These are phyloP conservation scores for Lecanicillium sp. DNA, from an alignment of 2,329 filamentous ascomycete genomes.

Conservation along the genomic window DNA sequence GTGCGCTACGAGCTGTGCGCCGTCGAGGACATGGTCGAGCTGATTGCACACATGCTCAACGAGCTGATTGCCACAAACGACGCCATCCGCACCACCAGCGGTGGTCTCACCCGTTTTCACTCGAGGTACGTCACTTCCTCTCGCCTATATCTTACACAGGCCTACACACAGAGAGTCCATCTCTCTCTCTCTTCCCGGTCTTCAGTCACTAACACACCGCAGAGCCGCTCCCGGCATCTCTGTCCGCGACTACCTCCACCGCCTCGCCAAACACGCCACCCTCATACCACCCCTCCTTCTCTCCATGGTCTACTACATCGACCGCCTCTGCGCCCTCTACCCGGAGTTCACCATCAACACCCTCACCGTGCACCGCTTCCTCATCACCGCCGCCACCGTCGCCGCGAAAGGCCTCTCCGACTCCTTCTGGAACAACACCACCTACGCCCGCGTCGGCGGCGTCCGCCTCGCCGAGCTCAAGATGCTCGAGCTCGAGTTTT, in stretches of 20 bases:
- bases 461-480: conserved; percentile 87
- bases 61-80: conserved; percentile 95
- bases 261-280: conserved; percentile 88
- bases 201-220: conserved; percentile 16
- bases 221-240: conserved; percentile 80
- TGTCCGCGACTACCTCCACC: conserved; percentile 86
- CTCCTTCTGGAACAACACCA: conserved; percentile 97
- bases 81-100: conserved; percentile 66
- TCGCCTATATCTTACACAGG: too few species aligned
- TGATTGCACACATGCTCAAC: conserved; percentile 92
- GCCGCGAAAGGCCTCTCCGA: conserved; percentile 94
- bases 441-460: conserved; percentile 89
- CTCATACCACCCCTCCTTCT: conserved; percentile 89
- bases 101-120: conserved; percentile 88
- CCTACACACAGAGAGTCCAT: too few species aligned
- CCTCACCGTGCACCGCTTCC: conserved; percentile 91
- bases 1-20: conserved; percentile 73
- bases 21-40: conserved; percentile 77
- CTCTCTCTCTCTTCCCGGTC: neutral
- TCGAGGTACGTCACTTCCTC: conserved; percentile 76
- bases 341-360: conserved; percentile 95
- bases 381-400: conserved; percentile 93
- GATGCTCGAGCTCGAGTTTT: conserved; percentile 84
- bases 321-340: conserved; percentile 86
- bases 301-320: conserved; percentile 98